Evolutionary conservation across 768 basidiomycete genomes (phyloP).

Genomic region (Boletus fagicola): DNA sequence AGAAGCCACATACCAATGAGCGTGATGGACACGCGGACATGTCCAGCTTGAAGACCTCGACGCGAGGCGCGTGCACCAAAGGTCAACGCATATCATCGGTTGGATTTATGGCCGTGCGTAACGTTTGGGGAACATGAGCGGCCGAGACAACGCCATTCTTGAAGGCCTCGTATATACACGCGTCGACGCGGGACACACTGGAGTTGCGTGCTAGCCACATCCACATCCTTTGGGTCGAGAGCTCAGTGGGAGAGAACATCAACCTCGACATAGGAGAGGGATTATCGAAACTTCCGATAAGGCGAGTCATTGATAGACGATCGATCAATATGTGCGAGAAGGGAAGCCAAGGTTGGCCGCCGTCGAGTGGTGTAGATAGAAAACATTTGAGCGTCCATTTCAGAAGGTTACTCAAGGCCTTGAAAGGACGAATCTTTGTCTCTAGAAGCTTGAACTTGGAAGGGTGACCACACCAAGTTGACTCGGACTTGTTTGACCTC

Average conservation of each 20-base stretch:
- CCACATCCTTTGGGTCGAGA: neutral
- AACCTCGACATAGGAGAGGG: neutral
- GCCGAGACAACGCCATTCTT: neutral
- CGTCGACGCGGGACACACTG: neutral
- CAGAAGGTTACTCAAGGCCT: too few relatives aligned
- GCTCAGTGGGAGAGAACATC: neutral
- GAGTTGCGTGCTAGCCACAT: neutral
- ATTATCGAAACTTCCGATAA: neutral
- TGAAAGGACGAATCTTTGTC: too few relatives aligned
- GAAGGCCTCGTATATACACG: neutral
- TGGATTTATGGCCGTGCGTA: too few relatives aligned
- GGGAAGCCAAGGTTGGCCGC: neutral
- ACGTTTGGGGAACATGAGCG: too few relatives aligned
- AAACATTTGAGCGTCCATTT: neutral
- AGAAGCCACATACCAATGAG: too few relatives aligned
- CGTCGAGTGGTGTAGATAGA: neutral
- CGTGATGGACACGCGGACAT: too few relatives aligned
- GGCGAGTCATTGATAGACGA: neutral
- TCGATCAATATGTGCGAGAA: neutral
- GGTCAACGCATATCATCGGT: neutral
- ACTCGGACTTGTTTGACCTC: neutral
- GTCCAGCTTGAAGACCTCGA: too few relatives aligned
- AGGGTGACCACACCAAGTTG: too few relatives aligned
- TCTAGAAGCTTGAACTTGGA: too few relatives aligned
- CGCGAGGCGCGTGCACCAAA: neutral